phyloP scores from a whole-genome alignment of 768 basidiomycete species.

The Lyophyllum shimeji region DNA sequence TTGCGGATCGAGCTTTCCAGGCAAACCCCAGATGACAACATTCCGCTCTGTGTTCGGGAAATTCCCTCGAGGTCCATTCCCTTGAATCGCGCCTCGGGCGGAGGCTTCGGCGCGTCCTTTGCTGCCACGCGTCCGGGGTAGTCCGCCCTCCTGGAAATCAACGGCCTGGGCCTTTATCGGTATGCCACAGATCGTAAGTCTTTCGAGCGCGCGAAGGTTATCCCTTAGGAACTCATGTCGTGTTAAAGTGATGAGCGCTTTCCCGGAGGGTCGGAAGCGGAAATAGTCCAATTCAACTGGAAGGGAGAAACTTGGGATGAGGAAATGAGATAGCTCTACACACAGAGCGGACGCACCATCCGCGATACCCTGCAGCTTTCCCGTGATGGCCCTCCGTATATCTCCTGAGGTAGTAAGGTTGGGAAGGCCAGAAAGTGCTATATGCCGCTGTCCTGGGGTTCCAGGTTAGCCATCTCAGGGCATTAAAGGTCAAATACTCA shows the following conservation, averaged over 20 bases:
- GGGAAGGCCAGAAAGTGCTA: constrained; percentile 10
- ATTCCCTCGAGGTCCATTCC: constrained; percentile 54
- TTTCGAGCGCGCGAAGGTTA: constrained; percentile 42
- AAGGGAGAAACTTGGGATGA: neutral
- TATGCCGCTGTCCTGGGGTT: constrained; percentile 1
- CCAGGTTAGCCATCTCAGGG: neutral
- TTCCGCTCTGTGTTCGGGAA: constrained; percentile 46
- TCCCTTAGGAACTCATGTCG: constrained; percentile 41
- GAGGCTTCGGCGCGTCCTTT: constrained; percentile 29
- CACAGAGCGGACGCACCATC: constrained; percentile 32
- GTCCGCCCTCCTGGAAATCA: constrained; percentile 12
- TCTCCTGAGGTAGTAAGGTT: constrained; percentile 10
- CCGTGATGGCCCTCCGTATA: constrained; percentile 10
- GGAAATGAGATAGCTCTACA: neutral
- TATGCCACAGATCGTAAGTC: constrained; percentile 45
- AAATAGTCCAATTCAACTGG: constrained; percentile 61
- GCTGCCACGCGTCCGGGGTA: constrained; percentile 25
- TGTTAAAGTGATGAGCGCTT: constrained; percentile 56
- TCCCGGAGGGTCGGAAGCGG: constrained; percentile 58
- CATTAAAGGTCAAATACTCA: neutral
- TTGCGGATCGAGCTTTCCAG: constrained; percentile 39
- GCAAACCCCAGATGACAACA: constrained; percentile 64
- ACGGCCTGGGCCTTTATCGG: constrained; percentile 34
- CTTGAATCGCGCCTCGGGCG: constrained; percentile 23
- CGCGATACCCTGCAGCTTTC: constrained; percentile 3